Base-by-base conservation (phyloP, 129 eudicot species). In the Deinandra increscens region DNA sequence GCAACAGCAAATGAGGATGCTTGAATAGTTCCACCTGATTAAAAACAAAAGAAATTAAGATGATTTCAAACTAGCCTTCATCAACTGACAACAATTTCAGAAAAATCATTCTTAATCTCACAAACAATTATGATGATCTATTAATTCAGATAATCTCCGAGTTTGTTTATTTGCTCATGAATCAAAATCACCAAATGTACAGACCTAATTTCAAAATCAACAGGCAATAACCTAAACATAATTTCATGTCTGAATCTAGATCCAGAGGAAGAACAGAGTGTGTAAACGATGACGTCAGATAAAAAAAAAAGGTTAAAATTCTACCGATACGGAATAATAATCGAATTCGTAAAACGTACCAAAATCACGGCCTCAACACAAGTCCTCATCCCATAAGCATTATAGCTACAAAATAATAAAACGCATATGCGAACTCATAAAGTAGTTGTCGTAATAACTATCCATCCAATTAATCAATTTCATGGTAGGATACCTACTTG, bases 1-100 rank as follows among this genome's bases (percentile, higher is more conserved):
- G 82, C 75, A 87, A 49, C 78, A 91, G 71, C 63, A 88, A 64
- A 67, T 91, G 97, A 15, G 96, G 96, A 66, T 86, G 91, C 43
- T 91, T 84, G 78, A 88, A 91, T 77, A 85, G 55, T 42, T 87
- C 97, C 20, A 91, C 90, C 96, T 91, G 82, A 63, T 68, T 34
- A 42, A 41, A 9, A 58, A n/a, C n/a, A n/a, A n/a, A n/a, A n/a
- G n/a, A n/a, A n/a, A n/a, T n/a, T n/a, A n/a, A n/a, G n/a, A n/a
- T 54, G 65, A 15, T 49, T 42, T 49, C 62, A 34, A 26, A 18
- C 43, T 68, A 19, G 18, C 23, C 60, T 23, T 34, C 71, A 45
- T 23, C 55, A 44, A 38, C 9, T 61, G 45, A 63, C 18, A 17
- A 17, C 49, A 63, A 17, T 3, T 46, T 68, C 64, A 10, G 19